Evolutionary conservation across 257 asterid species (phyloP), one percentile per base, ranked within the genome.

Genomic region (Jacaranda copaia): DNA sequence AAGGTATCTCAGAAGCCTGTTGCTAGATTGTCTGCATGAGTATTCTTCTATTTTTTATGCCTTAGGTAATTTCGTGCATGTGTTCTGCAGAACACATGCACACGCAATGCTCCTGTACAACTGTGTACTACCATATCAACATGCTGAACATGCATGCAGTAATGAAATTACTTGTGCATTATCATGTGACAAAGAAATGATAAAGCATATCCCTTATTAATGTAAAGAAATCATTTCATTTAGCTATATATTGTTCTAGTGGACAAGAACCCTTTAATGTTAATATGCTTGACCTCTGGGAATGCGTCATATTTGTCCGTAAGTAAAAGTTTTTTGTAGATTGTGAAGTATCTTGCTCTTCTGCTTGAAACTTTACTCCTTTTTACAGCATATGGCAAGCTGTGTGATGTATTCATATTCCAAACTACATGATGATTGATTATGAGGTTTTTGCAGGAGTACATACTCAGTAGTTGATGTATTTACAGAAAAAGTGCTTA

Each of bases 341-440:
- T 49, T 51, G 49, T 70, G 16, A 40, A 16, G 56, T 11, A 35
- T 51, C 57, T 68, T 68, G 58, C 56, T 75, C 74, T 61, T 36
- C 56, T 75, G 64, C 49, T 19, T 53, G 51, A 65, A 45, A 32
- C 18, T 71, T 70, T n/a, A 2, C 15, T 51, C 25, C n/a, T 72
- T 64, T 55, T 35, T 1, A 20, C 63, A 42, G 62, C 49, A 20
- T 15, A 5, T 8, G 58, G 9, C 66, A 49, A 40, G 43, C 60
- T 42, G 42, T 20, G 48, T 63, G 36, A 5, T 25, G 75, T 42
- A 46, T 78, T 78, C 73, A 73, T 66, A 42, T 42, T 42, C 46
- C 8, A 8, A 42, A 42, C 46, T 42, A 42, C 46, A n/a, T n/a
- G n/a, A n/a, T n/a, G n/a, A n/a, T n/a, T n/a, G n/a, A n/a, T n/a